These are phyloP conservation scores for Magnaporthales sp. DNA, from an alignment of 2,329 filamentous ascomycete species.

Conservation along the genomic window DNA sequence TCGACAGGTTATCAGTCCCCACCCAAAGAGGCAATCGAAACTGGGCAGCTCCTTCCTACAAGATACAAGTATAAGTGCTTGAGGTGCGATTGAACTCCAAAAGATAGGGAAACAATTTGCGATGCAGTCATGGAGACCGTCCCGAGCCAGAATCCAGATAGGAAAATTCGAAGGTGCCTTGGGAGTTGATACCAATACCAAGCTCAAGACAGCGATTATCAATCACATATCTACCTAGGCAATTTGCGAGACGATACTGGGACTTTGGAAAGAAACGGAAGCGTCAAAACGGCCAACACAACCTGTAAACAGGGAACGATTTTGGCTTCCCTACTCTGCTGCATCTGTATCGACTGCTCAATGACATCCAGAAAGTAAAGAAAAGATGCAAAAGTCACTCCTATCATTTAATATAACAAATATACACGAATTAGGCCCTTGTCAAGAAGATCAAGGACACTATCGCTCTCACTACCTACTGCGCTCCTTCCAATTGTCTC, in stretches of 20 bases:
- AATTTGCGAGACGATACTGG: background rate
- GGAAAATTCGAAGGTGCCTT: too few species aligned
- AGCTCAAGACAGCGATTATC: too few species aligned
- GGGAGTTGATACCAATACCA: too few species aligned
- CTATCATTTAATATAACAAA: background rate
- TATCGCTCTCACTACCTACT: background rate
- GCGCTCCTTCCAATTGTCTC: background rate
- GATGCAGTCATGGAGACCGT: too few species aligned
- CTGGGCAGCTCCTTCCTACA: background rate
- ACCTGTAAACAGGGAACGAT: background rate
- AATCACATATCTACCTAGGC: too few species aligned
- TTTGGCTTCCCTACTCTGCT: too few species aligned
- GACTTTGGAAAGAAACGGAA: constrained; percentile 2
- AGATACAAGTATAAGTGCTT: background rate
- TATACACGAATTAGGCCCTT: background rate
- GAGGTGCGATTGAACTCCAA: too few species aligned
- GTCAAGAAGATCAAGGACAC: background rate
- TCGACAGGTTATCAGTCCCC: too few species aligned
- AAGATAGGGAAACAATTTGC: too few species aligned
- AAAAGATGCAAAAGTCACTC: background rate
- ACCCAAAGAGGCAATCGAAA: background rate
- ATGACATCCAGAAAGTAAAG: background rate
- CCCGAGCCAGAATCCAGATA: too few species aligned
- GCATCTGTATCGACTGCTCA: too few species aligned
- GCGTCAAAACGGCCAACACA: background rate